These are phyloP conservation scores for Bonia amplexicaulis DNA, from an alignment of 176 grass and related monocot species.

Conservation along the genomic window DNA sequence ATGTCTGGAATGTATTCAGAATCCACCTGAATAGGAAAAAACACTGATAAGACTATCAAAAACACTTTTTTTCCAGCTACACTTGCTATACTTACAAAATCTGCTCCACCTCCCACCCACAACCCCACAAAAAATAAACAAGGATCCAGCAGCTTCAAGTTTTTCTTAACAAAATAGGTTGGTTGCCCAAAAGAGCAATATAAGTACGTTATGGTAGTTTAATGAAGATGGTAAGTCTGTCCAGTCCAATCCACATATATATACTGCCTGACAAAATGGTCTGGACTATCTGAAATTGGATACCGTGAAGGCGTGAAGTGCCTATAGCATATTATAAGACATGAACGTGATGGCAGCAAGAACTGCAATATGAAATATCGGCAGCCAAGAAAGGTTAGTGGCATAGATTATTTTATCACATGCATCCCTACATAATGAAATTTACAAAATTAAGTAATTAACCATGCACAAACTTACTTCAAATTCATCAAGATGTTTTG, in stretches of 20 bases:
- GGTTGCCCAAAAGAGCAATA: background rate
- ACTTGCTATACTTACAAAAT: background rate
- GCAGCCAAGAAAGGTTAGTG: background rate
- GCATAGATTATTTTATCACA: background rate
- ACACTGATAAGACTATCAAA: background rate
- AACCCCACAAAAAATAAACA: background rate
- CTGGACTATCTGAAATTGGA: background rate
- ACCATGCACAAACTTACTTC: conserved; percentile 56
- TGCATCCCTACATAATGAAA: conserved; percentile 5
- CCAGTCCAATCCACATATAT: conserved; percentile 1
- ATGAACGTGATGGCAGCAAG: background rate
- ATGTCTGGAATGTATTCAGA: conserved; percentile 73
- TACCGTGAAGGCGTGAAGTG: background rate
- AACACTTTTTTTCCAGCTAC: background rate
- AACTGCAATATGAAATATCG: background rate
- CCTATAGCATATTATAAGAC: background rate
- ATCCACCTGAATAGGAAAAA: conserved; percentile 50
- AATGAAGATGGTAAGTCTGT: background rate
- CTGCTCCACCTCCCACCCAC: background rate
- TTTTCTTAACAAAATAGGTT: background rate
- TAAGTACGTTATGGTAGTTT: background rate
- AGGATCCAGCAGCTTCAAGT: background rate
- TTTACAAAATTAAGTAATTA: background rate
- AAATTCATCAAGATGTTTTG: conserved; percentile 55
- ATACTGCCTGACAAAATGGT: background rate